Conservation (phyloP, 2,329 filamentous ascomycete genomes). For the Aspergillus aculeatus region DNA sequence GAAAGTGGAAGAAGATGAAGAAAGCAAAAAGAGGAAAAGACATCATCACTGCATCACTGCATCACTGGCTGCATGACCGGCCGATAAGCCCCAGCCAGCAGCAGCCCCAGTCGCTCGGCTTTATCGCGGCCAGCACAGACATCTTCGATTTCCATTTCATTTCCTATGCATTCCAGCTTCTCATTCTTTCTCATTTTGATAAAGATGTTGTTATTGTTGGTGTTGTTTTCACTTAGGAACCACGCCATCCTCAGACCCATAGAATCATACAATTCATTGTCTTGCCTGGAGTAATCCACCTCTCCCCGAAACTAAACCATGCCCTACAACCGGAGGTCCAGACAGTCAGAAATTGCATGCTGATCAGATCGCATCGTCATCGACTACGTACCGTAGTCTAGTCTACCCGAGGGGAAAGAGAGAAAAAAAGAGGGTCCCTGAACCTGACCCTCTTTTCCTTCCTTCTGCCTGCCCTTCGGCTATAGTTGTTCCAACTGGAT, state of each 20-base stretch:
- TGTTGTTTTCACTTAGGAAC: too few relatives aligned
- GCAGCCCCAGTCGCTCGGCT: not conserved
- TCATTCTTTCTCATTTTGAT: too few relatives aligned
- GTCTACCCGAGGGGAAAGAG: too few relatives aligned
- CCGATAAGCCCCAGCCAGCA: too few relatives aligned
- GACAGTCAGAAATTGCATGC: not conserved
- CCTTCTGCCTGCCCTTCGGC: too few relatives aligned
- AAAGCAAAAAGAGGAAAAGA: not conserved
- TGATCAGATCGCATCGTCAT: constrained; percentile 5
- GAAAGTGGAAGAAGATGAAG: constrained; percentile 6
- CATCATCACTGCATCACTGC: constrained; percentile 9
- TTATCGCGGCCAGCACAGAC: not conserved
- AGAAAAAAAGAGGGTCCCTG: not conserved
- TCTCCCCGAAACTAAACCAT: not conserved
- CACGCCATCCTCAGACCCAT: too few relatives aligned
- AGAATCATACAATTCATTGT: too few relatives aligned
- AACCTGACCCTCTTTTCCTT: not conserved
- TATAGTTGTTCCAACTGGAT: not conserved
- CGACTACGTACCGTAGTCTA: constrained; percentile 10
- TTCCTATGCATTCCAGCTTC: too few relatives aligned
- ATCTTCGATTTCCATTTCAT: too few relatives aligned
- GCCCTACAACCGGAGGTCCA: not conserved
- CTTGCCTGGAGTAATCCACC: not conserved
- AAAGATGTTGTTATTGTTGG: too few relatives aligned
- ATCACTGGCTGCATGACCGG: not conserved